A percentile compares a stretch with the other conserved stretches of the same genome.
Evolutionary conservation across 129 eudicot genomes (phyloP).

Genomic region (Flaveria trinervia): DNA sequence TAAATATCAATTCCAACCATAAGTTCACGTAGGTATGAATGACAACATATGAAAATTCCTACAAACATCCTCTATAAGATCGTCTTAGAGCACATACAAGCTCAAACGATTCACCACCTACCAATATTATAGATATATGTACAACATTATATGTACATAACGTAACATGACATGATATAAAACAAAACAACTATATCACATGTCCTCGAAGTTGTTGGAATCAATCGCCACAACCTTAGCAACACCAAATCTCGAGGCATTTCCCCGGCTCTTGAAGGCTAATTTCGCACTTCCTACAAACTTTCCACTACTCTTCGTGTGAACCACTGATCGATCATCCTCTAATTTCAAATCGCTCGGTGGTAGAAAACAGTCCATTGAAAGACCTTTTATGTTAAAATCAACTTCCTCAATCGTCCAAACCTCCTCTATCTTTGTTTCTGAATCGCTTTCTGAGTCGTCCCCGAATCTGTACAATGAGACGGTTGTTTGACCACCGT

Average conservation of each 20-base stretch:
- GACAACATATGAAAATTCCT: background rate
- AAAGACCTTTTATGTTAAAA: conserved; percentile 76
- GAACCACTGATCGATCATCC: conserved; percentile 43
- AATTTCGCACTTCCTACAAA: conserved; percentile 23
- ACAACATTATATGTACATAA: conserved; percentile 19
- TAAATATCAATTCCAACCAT: too few species aligned
- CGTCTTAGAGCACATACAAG: conserved; percentile 38
- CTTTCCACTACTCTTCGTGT: conserved; percentile 26
- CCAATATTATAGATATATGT: conserved; percentile 27
- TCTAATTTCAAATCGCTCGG: conserved; percentile 75
- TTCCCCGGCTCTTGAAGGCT: conserved; percentile 36
- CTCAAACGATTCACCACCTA: conserved; percentile 40
- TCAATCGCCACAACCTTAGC: conserved; percentile 48
- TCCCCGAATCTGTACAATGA: conserved; percentile 74
- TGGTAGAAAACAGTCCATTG: conserved; percentile 71
- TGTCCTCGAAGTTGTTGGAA: conserved; percentile 39
- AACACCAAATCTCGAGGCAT: conserved; percentile 40
- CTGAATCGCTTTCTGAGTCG: conserved; percentile 51
- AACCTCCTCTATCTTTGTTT: conserved; percentile 78
- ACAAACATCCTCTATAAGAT: conserved; percentile 32
- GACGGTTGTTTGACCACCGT: conserved; percentile 65
- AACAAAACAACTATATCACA: conserved; percentile 21
- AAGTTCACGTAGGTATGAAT: too few species aligned
- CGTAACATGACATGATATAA: background rate
- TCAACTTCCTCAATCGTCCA: conserved; percentile 90